Conservation (phyloP, 2,329 filamentous ascomycete species). For the Aspergillus felis region DNA sequence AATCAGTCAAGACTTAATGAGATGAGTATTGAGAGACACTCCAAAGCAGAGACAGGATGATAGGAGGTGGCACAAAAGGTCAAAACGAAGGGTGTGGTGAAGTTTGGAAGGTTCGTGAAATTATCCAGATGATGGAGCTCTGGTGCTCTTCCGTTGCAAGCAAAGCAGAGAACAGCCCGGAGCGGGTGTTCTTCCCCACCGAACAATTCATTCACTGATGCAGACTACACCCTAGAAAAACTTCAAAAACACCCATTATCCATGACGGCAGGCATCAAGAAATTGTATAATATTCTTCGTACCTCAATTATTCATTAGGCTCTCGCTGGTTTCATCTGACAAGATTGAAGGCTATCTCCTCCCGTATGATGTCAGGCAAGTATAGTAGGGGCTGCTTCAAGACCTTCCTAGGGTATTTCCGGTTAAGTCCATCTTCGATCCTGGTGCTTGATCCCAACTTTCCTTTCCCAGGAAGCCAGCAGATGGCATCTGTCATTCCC, state of each 20-base stretch:
- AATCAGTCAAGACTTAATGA: not conserved
- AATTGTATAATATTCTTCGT: not conserved
- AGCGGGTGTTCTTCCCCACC: constrained; percentile 22
- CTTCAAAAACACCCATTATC: not conserved
- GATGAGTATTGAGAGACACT: constrained; percentile 1
- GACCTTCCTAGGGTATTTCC: no score
- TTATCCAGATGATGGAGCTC: constrained; percentile 14
- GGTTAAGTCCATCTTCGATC: not conserved
- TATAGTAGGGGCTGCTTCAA: not conserved
- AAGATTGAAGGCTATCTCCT: not conserved
- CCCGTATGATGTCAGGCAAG: not conserved
- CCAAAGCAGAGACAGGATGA: not conserved
- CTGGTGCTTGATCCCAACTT: not conserved
- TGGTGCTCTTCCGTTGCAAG: constrained; percentile 14
- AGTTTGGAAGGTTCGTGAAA: constrained; percentile 22
- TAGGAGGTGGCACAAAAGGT: constrained; percentile 2
- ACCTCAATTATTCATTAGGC: not conserved
- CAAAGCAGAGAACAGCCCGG: constrained; percentile 9
- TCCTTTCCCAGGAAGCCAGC: not conserved
- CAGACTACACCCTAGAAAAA: not conserved
- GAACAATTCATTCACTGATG: constrained; percentile 2
- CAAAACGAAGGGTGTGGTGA: constrained; percentile 12
- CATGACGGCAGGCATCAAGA: not conserved
- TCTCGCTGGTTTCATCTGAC: not conserved
- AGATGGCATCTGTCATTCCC: not conserved